A percentile compares a stretch with the other conserved stretches of the same genome.
Conservation (phyloP, 345 rosid species). For the Eutrema heterophyllum region DNA sequence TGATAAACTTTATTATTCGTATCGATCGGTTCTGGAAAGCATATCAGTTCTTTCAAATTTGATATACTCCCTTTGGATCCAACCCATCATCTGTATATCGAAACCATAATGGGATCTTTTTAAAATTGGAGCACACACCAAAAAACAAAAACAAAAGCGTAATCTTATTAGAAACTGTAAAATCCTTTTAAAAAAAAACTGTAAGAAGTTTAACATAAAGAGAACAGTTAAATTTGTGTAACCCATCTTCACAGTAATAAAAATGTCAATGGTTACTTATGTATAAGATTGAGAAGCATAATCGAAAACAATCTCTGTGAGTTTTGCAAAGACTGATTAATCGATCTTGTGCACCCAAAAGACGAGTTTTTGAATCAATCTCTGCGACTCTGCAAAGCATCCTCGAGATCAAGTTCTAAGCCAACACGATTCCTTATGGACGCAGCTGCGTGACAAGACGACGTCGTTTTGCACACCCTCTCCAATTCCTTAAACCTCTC, state of each 20-base stretch:
- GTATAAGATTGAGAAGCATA: neutral
- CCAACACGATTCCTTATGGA: conserved; percentile 59
- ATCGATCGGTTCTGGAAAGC: too few species aligned
- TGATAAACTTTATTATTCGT: too few species aligned
- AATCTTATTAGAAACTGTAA: neutral
- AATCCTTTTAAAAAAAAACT: neutral
- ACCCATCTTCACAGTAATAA: neutral
- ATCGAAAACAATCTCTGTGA: neutral
- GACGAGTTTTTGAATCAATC: conserved; percentile 22
- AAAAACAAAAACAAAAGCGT: neutral
- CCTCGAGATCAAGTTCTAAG: conserved; percentile 63
- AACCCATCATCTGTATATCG: too few species aligned
- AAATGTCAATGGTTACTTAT: neutral
- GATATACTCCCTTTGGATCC: too few species aligned
- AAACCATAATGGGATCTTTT: too few species aligned
- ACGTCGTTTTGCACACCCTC: conserved; percentile 43
- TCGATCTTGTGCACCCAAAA: neutral
- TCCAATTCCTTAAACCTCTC: conserved; percentile 69
- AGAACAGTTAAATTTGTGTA: neutral
- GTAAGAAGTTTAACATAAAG: neutral
- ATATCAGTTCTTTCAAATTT: too few species aligned
- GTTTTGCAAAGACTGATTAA: neutral
- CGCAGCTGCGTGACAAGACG: conserved; percentile 49
- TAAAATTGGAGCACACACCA: too few species aligned
- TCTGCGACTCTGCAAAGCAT: conserved; percentile 45